These are phyloP conservation scores for Suaeda aralocaspica DNA, from an alignment of 148 eudicot genomes.

Conservation along the genomic window DNA sequence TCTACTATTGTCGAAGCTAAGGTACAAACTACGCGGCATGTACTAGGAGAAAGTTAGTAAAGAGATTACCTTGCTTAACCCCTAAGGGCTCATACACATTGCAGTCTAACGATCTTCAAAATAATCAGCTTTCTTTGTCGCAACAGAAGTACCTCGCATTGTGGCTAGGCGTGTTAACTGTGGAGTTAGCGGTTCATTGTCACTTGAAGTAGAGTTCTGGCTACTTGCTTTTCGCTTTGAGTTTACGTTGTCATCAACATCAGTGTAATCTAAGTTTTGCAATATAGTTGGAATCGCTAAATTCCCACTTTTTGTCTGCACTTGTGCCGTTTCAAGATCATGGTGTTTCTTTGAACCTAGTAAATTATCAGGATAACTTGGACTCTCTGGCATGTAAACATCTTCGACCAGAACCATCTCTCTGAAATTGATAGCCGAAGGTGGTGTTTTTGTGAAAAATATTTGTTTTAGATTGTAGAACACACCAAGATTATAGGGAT, in stretches of 20 bases:
- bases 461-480: slow-evolving; percentile 31
- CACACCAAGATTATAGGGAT: slow-evolving; percentile 42
- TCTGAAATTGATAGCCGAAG: slow-evolving; percentile 39
- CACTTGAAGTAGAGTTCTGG: slow-evolving; percentile 13
- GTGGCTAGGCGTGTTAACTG: background rate
- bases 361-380: slow-evolving; percentile 23
- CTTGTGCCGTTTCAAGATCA: slow-evolving; percentile 32
- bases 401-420: slow-evolving; percentile 52
- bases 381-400: slow-evolving; percentile 23
- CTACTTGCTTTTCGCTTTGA: slow-evolving; percentile 8
- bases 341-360: slow-evolving; percentile 13
- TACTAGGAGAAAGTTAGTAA: background rate
- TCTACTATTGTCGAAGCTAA: no score
- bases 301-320: slow-evolving; percentile 27
- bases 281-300: slow-evolving; percentile 27
- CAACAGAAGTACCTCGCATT: slow-evolving; percentile 12
- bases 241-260: slow-evolving; percentile 31
- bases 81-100: background rate
- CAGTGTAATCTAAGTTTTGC: slow-evolving; percentile 33
- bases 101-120: slow-evolving; percentile 16
- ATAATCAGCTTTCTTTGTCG: slow-evolving; percentile 15
- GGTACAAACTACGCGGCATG: no score
- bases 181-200: slow-evolving; percentile 16
- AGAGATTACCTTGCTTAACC: slow-evolving; percentile 24
- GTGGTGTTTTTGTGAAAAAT: slow-evolving; percentile 31